Base-by-base conservation (phyloP, 805 yeast genomes). In the Pichia deserticola region DNA sequence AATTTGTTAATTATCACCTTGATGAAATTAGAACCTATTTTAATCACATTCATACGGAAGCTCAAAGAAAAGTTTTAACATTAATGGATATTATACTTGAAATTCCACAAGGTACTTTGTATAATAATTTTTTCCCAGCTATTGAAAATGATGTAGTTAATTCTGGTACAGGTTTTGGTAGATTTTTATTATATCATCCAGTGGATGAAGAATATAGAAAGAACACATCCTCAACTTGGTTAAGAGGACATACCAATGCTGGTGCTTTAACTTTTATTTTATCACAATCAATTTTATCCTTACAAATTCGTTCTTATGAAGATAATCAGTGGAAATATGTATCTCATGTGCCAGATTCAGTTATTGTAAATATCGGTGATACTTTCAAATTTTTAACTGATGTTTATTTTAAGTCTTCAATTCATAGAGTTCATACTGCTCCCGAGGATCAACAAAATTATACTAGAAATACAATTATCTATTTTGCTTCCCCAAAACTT, bases 351-450 rank as follows among this genome's bases (percentile, higher is more conserved):
- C 73, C 71, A 10, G 57, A 67, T 42, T 66, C 74, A 7, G 54
- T 72, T 30, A 63, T 71, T 43, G 75, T 71, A 25, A 72, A 72
- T 49, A 59, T 71, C 42, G 75, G 75, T 6, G 76, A 72, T 54
- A 64, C 72, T 1, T 47, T 72, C 46, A 73, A 71, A 52, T 70
- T 69, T 43, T 60, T 70, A 35, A 66, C 74, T 28, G 79, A 78
- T 5, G 75, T 74, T 0, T 73, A 69, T 50, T 75, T 74, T 60
- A 71, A 71, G 48, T 71, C 76, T 12, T 67, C 75, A 8, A 63
- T 75, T 42, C 79, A 75, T 48, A 57, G 79, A 44, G 79, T 75
- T 5, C 67, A 71, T n/a, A 67, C 71, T 33, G 78, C 79, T 5
- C 78, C 77, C 5, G 51, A 47, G 3, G 74, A 72, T 44, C 79